phyloP scores from a whole-genome alignment of 1,284 basidiomycete genomes.

The Dichomitus squalens region DNA sequence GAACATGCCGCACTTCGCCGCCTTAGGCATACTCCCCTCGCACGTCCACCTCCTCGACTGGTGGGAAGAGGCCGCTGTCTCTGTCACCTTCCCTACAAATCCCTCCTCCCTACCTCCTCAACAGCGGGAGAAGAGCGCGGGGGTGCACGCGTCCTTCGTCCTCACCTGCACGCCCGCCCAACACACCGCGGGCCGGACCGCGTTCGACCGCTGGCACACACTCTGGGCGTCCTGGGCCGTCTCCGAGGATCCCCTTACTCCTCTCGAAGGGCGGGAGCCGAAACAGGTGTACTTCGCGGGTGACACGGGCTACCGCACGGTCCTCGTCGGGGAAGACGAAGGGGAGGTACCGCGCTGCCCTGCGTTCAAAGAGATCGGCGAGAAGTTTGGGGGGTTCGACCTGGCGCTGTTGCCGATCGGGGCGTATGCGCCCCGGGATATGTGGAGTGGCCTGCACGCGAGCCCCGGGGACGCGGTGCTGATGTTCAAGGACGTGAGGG shows the following conservation, averaged over 20 bases:
- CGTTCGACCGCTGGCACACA: conserved; percentile 52
- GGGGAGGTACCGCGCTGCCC: conserved; percentile 61
- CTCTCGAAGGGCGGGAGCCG: neutral
- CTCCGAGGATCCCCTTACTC: conserved; percentile 36
- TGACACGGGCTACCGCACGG: conserved; percentile 64
- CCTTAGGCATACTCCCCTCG: conserved; percentile 40
- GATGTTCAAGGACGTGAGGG: conserved; percentile 63
- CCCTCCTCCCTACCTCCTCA: neutral
- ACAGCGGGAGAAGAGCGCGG: neutral
- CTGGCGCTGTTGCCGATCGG: conserved; percentile 69
- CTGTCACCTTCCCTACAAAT: conserved; percentile 7
- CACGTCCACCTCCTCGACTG: conserved; percentile 67
- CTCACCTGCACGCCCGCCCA: conserved; percentile 48
- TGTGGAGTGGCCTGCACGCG: conserved; percentile 62
- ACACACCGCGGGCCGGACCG: conserved; percentile 49
- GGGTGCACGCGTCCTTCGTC: conserved; percentile 13
- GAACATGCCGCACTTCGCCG: conserved; percentile 53
- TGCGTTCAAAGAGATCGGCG: conserved; percentile 69
- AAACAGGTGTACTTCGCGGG: conserved; percentile 68
- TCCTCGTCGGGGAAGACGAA: conserved; percentile 49
- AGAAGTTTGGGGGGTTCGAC: conserved; percentile 61
- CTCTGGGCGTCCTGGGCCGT: conserved; percentile 68
- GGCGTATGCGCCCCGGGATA: conserved; percentile 62
- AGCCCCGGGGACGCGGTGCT: conserved; percentile 65
- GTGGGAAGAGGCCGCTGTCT: conserved; percentile 52